Percentiles rank a stretch among this genome's conserved stretches.
Conservation (phyloP, 805 yeast genomes). For the Huiozyma sinensis region DNA sequence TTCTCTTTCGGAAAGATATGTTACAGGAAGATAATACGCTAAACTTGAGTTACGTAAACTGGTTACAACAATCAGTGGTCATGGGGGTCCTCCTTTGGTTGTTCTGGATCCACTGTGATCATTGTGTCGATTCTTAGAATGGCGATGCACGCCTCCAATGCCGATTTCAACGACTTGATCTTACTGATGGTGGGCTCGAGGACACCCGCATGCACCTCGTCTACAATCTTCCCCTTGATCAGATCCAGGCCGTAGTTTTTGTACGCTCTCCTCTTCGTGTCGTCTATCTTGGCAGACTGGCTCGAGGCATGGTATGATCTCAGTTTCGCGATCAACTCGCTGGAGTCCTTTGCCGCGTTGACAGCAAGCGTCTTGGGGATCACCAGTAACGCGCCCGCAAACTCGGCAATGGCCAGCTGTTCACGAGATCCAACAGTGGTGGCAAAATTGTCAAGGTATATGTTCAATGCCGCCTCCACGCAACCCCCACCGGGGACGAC, state of each 20-base stretch:
- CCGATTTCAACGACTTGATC: slow-evolving; percentile 85
- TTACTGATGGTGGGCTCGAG: slow-evolving; percentile 93
- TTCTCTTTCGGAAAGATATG: no score
- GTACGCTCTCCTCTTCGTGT: slow-evolving; percentile 72
- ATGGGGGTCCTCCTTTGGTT: slow-evolving; percentile 84
- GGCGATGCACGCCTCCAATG: slow-evolving; percentile 96
- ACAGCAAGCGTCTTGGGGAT: slow-evolving; percentile 96
- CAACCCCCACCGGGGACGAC: slow-evolving; percentile 99
- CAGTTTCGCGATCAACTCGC: slow-evolving; percentile 87
- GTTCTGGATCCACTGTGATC: slow-evolving; percentile 96
- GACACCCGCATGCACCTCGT: slow-evolving; percentile 76
- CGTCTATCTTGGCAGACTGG: slow-evolving; percentile 77
- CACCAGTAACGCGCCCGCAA: slow-evolving; percentile 78
- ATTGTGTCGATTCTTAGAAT: slow-evolving; percentile 95
- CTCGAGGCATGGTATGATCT: slow-evolving; percentile 95
- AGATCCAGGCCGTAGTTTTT: slow-evolving; percentile 89
- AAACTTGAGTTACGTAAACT: background rate
- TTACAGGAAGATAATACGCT: no score
- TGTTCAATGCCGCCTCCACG: slow-evolving; percentile 93
- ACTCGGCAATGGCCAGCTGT: slow-evolving; percentile 95
- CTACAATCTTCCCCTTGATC: slow-evolving; percentile 82
- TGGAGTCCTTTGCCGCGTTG: slow-evolving; percentile 95
- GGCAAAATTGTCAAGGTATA: slow-evolving; percentile 91
- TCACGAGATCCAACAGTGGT: slow-evolving; percentile 96
- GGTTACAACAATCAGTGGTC: slow-evolving; percentile 25